A percentile compares a stretch with the other conserved stretches of the same genome.
Conservation (phyloP, 148 eudicot genomes). For the Simmondsia chinensis region DNA sequence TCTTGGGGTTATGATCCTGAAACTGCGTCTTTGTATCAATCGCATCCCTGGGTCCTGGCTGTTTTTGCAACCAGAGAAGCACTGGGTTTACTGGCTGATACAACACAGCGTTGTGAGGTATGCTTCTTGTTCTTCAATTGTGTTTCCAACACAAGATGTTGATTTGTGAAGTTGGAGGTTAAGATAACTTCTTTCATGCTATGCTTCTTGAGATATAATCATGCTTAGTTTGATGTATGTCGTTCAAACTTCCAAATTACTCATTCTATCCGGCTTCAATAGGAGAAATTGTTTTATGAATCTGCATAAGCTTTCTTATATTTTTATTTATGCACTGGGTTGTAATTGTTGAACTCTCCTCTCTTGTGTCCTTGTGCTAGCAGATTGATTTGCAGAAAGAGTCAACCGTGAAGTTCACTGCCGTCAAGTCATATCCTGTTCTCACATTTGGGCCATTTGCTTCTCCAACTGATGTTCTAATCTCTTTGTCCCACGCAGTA, state of each 20-base stretch:
- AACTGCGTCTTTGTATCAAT: slow-evolving; percentile 87
- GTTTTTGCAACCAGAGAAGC: slow-evolving; percentile 79
- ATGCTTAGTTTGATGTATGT: too few species aligned
- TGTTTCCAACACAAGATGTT: neutral
- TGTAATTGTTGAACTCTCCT: neutral
- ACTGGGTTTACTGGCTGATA: slow-evolving; percentile 91
- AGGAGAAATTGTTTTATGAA: too few species aligned
- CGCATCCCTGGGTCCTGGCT: slow-evolving; percentile 96
- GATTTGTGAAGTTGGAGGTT: too few species aligned
- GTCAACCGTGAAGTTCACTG: slow-evolving; percentile 47
- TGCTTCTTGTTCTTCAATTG: neutral
- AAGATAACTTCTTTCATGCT: too few species aligned
- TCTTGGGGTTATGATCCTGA: slow-evolving; percentile 91
- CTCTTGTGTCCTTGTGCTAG: slow-evolving; percentile 8
- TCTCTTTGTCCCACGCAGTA: slow-evolving; percentile 65
- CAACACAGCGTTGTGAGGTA: slow-evolving; percentile 94
- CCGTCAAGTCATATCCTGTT: slow-evolving; percentile 57
- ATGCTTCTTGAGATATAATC: too few species aligned
- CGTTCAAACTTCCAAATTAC: too few species aligned
- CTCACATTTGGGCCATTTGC: slow-evolving; percentile 92
- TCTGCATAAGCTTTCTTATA: neutral
- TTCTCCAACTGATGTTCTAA: slow-evolving; percentile 71
- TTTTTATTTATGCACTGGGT: neutral
- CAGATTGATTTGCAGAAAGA: slow-evolving; percentile 86
- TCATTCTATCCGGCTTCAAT: too few species aligned